Evolutionary conservation across 805 yeast genomes (phyloP).

Genomic region (Candida boidinii): DNA sequence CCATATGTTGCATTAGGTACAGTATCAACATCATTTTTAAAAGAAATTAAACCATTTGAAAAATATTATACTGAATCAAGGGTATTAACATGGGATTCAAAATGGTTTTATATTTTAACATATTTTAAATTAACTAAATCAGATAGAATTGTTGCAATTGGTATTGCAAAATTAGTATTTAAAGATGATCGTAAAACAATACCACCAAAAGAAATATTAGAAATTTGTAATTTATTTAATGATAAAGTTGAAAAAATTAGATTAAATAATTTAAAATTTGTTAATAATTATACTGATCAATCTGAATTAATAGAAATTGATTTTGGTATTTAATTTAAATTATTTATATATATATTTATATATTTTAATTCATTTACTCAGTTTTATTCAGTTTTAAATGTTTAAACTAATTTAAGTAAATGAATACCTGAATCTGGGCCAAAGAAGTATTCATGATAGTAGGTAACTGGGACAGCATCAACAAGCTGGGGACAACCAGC

Average conservation of each 20-base stretch:
- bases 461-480: no score
- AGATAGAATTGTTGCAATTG: slow-evolving; percentile 36
- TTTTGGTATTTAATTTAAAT: no score
- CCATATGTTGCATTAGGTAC: slow-evolving; percentile 77
- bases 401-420: no score
- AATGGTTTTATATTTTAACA: slow-evolving; percentile 72
- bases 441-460: no score
- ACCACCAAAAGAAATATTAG: slow-evolving; percentile 51
- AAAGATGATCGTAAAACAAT: slow-evolving; percentile 74
- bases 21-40: slow-evolving; percentile 56
- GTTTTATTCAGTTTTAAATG: not conserved
- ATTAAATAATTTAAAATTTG: slow-evolving; percentile 28
- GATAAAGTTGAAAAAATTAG: slow-evolving; percentile 39
- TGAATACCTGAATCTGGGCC: no score
- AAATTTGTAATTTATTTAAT: slow-evolving; percentile 45
- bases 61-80: slow-evolving; percentile 46
- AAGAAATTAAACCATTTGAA: slow-evolving; percentile 65
- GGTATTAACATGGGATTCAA: slow-evolving; percentile 76
- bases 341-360: not conserved
- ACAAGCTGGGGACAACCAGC: no score
- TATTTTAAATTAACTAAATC: slow-evolving; percentile 40
- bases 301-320: slow-evolving; percentile 5
- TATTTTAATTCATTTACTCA: not conserved
- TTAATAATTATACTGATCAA: slow-evolving; percentile 28
- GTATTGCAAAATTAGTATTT: slow-evolving; percentile 73